Evolutionary conservation across 495 filamentous ascomycete genomes (phyloP).

Genomic region (Glonium stellatum): DNA sequence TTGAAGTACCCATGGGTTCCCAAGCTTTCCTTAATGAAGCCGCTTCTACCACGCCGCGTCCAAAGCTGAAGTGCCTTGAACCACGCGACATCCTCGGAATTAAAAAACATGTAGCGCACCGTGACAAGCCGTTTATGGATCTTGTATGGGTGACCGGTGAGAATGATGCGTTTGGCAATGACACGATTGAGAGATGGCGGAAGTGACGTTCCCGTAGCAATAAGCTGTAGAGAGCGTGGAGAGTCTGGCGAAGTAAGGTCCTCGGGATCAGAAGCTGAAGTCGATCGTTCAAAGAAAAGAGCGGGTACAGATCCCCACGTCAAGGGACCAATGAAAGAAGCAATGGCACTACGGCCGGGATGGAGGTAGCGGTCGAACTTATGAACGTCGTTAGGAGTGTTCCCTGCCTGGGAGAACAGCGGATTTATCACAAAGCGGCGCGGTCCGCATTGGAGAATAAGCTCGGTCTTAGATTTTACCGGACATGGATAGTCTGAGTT

Average conservation of each 20-base stretch:
- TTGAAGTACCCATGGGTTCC: slow-evolving; percentile 99
- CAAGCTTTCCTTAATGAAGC: slow-evolving; percentile 85
- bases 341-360: slow-evolving; percentile 83
- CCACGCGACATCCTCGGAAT: slow-evolving; percentile 86
- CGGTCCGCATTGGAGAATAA: slow-evolving; percentile 83
- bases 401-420: slow-evolving; percentile 75
- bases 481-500: slow-evolving; percentile 62
- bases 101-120: slow-evolving; percentile 99
- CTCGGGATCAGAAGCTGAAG: slow-evolving; percentile 23
- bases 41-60: slow-evolving; percentile 81
- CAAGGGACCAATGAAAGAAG: slow-evolving; percentile 80
- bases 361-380: slow-evolving; percentile 93
- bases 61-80: slow-evolving; percentile 94
- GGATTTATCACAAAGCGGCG: slow-evolving; percentile 71
- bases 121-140: slow-evolving; percentile 97
- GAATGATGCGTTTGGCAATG: slow-evolving; percentile 85
- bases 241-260: slow-evolving; percentile 33
- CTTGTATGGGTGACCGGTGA: slow-evolving; percentile 95
- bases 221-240: slow-evolving; percentile 49
- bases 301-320: slow-evolving; percentile 88
- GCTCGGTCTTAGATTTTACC: slow-evolving; percentile 80
- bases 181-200: slow-evolving; percentile 72
- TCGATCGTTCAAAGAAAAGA: slow-evolving; percentile 66
- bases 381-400: slow-evolving; percentile 88
- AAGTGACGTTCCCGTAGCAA: slow-evolving; percentile 79